Conservation (phyloP, 306 rosid genomes). For the Inga leiocalycina region DNA sequence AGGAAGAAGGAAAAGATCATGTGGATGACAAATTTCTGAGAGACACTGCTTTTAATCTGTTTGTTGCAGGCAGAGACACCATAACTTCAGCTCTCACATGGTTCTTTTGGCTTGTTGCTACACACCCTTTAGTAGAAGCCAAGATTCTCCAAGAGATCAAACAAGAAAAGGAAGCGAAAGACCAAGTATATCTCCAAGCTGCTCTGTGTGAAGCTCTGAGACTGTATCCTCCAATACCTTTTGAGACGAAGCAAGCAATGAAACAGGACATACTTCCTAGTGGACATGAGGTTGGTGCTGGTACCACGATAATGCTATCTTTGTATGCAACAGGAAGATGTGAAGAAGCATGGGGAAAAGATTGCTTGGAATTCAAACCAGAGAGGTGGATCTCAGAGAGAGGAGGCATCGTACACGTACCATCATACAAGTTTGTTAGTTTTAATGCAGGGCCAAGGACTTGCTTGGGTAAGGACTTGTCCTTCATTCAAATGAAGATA, state of each 20-base stretch:
- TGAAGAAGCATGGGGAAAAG: not conserved
- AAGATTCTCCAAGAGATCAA: constrained; percentile 41
- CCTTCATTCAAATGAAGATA: not conserved
- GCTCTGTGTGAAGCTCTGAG: constrained; percentile 1
- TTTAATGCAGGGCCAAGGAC: constrained; percentile 1
- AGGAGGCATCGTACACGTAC: not conserved
- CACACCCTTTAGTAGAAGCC: constrained; percentile 32
- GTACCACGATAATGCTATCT: not conserved
- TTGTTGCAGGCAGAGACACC: constrained; percentile 2
- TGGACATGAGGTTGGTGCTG: not conserved
- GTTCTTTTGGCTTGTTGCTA: constrained; percentile 22
- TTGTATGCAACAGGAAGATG: not conserved
- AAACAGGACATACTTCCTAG: not conserved
- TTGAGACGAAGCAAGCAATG: not conserved
- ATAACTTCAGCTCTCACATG: constrained; percentile 8
- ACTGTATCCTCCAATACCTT: constrained; percentile 2
- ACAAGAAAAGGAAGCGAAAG: not conserved
- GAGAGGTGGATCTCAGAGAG: constrained; percentile 5
- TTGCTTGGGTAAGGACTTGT: not conserved
- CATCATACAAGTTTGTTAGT: not conserved
- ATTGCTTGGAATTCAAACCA: constrained; percentile 7
- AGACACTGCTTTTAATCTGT: constrained; percentile 4
- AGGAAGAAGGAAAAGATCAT: not conserved
- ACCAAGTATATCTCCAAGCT: constrained; percentile 6
- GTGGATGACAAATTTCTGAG: constrained; percentile 13